Conservation (phyloP, 352 stramenopile species). For the Pythium aphanidermatum region DNA sequence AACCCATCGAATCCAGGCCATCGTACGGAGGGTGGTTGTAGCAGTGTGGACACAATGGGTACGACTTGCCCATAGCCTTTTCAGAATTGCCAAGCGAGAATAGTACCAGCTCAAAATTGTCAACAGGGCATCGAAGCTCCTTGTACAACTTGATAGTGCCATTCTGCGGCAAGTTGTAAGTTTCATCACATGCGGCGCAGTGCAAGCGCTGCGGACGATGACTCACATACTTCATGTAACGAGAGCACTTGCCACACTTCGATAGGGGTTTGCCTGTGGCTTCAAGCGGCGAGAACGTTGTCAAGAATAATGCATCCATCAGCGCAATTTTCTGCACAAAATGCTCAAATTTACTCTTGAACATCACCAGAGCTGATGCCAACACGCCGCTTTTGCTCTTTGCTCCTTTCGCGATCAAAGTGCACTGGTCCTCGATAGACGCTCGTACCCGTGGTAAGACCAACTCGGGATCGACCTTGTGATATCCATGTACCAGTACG, state of each 20-base stretch:
- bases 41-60: conserved; percentile 41
- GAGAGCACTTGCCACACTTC: conserved; percentile 45
- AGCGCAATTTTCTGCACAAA: conserved; percentile 48
- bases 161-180: conserved; percentile 29
- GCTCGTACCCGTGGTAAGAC: conserved; percentile 66
- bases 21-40: conserved; percentile 41
- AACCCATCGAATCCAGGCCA: conserved; percentile 32
- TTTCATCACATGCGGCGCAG: conserved; percentile 41
- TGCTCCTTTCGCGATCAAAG: conserved; percentile 69
- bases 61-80: conserved; percentile 37
- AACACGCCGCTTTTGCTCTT: conserved; percentile 32
- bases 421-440: conserved; percentile 80
- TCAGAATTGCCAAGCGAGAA: conserved; percentile 44
- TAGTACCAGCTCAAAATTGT: conserved; percentile 49
- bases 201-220: conserved; percentile 36
- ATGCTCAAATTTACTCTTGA: conserved; percentile 42
- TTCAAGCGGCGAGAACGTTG: conserved; percentile 50
- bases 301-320: conserved; percentile 58
- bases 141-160: conserved; percentile 33
- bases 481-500: conserved; percentile 70
- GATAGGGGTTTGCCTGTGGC: conserved; percentile 37
- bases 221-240: conserved; percentile 54
- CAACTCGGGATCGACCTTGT: conserved; percentile 62
- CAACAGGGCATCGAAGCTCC: conserved; percentile 41
- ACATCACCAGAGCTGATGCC: conserved; percentile 30